Evolutionary conservation across 257 asterid species (phyloP).

Genomic region (Solanum medicagineum): DNA sequence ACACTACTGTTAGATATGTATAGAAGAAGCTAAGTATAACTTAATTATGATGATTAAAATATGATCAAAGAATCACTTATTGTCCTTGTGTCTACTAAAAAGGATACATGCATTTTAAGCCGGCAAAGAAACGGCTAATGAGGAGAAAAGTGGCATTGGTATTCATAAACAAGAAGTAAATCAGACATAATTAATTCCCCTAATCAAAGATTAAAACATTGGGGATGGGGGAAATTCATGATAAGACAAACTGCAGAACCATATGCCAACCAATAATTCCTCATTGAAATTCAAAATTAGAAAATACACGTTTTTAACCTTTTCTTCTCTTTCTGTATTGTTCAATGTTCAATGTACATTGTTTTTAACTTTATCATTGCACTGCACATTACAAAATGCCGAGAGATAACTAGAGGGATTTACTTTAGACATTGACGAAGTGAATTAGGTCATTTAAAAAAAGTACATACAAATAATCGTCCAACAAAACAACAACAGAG

Average conservation of each 20-base stretch:
- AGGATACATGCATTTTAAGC: constrained; percentile 1
- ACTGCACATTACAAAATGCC: background rate
- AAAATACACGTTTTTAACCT: background rate
- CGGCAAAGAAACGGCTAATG: constrained; percentile 26
- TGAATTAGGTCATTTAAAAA: background rate
- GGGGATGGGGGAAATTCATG: background rate
- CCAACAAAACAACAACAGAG: background rate
- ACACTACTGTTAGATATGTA: background rate
- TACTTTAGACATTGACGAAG: background rate
- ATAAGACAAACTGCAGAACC: constrained; percentile 13
- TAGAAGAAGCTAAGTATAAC: background rate
- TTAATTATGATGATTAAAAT: background rate
- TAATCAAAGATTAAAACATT: background rate
- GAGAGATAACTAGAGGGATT: background rate
- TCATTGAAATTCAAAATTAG: constrained; percentile 18
- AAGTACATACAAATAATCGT: background rate
- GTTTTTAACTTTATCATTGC: background rate
- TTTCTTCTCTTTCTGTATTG: background rate
- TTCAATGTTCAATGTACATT: background rate
- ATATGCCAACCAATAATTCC: constrained; percentile 21
- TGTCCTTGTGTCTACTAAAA: background rate
- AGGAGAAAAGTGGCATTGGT: constrained; percentile 24
- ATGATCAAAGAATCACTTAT: background rate
- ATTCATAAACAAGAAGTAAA: constrained; percentile 16
- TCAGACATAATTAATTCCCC: background rate